These are phyloP conservation scores for Sporisorium iseilematis-ciliati DNA, from an alignment of 1,284 basidiomycete genomes.

Conservation along the genomic window DNA sequence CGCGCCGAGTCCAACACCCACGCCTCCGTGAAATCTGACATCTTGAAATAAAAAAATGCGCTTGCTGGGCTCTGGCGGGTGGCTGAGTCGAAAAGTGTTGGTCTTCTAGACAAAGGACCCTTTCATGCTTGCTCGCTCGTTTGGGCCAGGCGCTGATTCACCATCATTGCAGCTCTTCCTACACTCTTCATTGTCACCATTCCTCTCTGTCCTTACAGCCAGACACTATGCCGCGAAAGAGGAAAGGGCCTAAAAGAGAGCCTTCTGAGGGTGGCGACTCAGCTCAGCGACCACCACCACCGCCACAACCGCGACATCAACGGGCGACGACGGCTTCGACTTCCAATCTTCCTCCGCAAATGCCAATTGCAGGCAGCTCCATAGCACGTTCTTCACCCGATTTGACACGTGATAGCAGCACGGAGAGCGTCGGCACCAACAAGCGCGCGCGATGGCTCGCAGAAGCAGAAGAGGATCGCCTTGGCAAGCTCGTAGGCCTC, in stretches of 20 bases:
- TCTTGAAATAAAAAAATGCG: neutral
- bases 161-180: neutral
- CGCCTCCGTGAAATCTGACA: slow-evolving; percentile 8
- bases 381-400: neutral
- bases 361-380: neutral
- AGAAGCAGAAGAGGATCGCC: slow-evolving; percentile 37
- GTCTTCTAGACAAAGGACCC: slow-evolving; percentile 8
- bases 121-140: neutral
- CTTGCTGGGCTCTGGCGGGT: neutral
- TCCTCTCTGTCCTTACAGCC: slow-evolving; percentile 2
- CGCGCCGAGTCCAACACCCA: slow-evolving; percentile 16
- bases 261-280: slow-evolving; percentile 18
- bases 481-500: slow-evolving; percentile 35
- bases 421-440: slow-evolving; percentile 1
- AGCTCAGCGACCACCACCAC: slow-evolving; percentile 4
- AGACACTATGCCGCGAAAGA: slow-evolving; percentile 39
- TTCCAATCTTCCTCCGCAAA: neutral
- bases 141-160: neutral
- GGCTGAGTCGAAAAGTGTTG: slow-evolving; percentile 6
- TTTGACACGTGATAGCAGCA: neutral
- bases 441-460: slow-evolving; percentile 24
- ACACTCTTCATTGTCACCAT: neutral
- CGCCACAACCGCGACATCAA: neutral
- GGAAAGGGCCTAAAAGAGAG: slow-evolving; percentile 45
- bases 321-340: too few species aligned